Conservation (phyloP, 1,139 yeast genomes). For the Suhomyces coccinellae region DNA sequence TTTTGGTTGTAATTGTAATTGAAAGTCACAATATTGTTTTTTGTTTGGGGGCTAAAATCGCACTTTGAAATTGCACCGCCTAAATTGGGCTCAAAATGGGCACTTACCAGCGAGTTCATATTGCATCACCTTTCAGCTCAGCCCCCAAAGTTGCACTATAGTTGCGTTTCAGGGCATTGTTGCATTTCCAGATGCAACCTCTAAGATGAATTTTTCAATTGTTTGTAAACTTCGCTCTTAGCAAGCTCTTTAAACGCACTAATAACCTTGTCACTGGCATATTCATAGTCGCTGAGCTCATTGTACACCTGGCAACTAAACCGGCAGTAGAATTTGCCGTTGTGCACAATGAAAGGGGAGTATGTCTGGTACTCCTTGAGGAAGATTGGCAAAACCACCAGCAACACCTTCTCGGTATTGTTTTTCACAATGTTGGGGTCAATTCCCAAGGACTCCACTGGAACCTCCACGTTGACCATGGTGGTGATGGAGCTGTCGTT, state of each 20-base stretch:
- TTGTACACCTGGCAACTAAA: conserved; percentile 63
- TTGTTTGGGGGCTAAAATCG: neutral
- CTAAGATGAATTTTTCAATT: no score
- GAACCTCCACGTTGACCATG: conserved; percentile 51
- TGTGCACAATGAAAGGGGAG: conserved; percentile 47
- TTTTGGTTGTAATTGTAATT: no score
- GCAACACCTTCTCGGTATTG: conserved; percentile 11
- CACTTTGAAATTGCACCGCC: neutral
- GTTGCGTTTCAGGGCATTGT: neutral
- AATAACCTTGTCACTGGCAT: conserved; percentile 36
- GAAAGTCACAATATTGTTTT: no score
- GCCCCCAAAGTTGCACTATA: neutral
- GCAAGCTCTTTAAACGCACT: conserved; percentile 16
- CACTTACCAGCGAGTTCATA: neutral
- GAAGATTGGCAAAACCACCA: conserved; percentile 10
- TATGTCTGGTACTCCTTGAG: conserved; percentile 40
- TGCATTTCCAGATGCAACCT: neutral
- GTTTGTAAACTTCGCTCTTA: conserved; percentile 1
- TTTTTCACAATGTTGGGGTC: conserved; percentile 15
- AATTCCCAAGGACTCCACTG: conserved; percentile 21
- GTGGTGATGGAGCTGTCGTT: conserved; percentile 36
- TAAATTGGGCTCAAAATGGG: no score
- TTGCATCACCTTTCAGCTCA: neutral
- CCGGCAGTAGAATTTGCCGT: conserved; percentile 47
- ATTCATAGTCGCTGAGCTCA: conserved; percentile 53